Base-by-base conservation (phyloP, 352 stramenopile species). In the Phytophthora colocasiae region DNA sequence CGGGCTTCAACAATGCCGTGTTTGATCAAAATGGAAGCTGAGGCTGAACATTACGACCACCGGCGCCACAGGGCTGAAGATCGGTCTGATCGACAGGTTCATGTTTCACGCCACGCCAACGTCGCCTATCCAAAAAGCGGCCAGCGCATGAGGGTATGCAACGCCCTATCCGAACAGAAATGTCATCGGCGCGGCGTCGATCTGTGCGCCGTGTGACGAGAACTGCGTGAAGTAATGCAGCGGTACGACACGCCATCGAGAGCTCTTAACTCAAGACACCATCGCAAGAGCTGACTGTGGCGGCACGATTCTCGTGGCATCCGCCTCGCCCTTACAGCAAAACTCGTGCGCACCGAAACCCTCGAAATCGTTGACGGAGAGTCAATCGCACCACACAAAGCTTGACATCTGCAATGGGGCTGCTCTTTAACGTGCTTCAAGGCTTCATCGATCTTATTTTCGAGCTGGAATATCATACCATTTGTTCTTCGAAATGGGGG, bases 261-360 rank as follows among this genome's bases (percentile, higher is more conserved):
- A n/a, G 51, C 36, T 32, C 17, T 44, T 36, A 57, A 49, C 32
- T 26, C 48, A 6, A 24, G 22, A 6, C 50, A 54, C 51, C 59
- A 61, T 67, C 59, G 27, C 34, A 61, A 51, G 52, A 62, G 31
- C 34, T 6, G 22, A 15, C 29, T 15, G 12, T 19, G 31, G 31
- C 27, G 27, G 3, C 27, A 4, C 36, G 36, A 43, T 52, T 41
- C 51, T 50, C 15, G 39, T 45, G 15, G 14, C 38, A 43, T 19
- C 40, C 19, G 51, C 43, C 50, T 53, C 43, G 17, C 51, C 59
- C 47, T 22, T 66, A 59, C 58, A 64, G 41, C 29, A 40, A 44
- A 41, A 43, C 46, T 29, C n/a, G 29, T 36, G 19, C 26, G 36
- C 59, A 56, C 50, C 49, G 58, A 66, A 50, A 66, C 11, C 31